Conservation (phyloP, 495 filamentous ascomycete genomes). For the Penicillium diatomitis region DNA sequence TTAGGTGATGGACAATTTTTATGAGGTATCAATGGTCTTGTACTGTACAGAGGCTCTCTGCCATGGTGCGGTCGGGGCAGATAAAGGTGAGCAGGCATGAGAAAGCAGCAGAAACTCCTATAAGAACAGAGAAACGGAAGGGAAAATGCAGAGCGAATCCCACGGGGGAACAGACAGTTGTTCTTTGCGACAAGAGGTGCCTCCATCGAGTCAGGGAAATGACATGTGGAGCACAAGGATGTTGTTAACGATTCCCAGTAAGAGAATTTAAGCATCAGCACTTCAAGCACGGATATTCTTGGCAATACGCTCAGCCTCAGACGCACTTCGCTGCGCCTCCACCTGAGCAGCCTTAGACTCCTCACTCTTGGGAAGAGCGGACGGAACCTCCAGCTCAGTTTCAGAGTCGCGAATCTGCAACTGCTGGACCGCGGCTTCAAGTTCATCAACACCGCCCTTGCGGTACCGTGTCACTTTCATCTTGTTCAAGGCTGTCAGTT, state of each 20-base stretch:
- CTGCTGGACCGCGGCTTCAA: slow-evolving; percentile 64
- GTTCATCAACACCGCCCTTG: slow-evolving; percentile 49
- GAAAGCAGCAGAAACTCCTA: slow-evolving; percentile 20
- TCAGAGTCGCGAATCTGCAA: slow-evolving; percentile 28
- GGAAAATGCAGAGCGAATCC: background rate
- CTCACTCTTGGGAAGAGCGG: slow-evolving; percentile 2
- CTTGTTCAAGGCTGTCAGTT: slow-evolving; percentile 69
- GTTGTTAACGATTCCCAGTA: too few relatives aligned
- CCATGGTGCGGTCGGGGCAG: slow-evolving; percentile 14
- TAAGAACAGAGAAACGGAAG: slow-evolving; percentile 8
- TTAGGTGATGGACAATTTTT: too few relatives aligned
- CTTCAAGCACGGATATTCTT: background rate
- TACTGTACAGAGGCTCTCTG: slow-evolving; percentile 28
- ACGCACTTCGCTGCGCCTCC: slow-evolving; percentile 1
- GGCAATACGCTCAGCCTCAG: slow-evolving; percentile 3
- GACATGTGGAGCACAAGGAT: background rate
- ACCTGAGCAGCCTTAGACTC: slow-evolving; percentile 7
- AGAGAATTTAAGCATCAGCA: too few relatives aligned
- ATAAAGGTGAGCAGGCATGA: slow-evolving; percentile 8
- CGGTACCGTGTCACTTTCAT: slow-evolving; percentile 78
- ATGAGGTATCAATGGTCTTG: slow-evolving; percentile 13
- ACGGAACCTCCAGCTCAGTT: background rate
- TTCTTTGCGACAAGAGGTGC: too few relatives aligned
- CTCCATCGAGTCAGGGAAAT: background rate
- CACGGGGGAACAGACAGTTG: too few relatives aligned